Evolutionary conservation across 2,329 filamentous ascomycete genomes (phyloP), one percentile per base, ranked within the genome.

Genomic region (Thielaviopsis cerberus): DNA sequence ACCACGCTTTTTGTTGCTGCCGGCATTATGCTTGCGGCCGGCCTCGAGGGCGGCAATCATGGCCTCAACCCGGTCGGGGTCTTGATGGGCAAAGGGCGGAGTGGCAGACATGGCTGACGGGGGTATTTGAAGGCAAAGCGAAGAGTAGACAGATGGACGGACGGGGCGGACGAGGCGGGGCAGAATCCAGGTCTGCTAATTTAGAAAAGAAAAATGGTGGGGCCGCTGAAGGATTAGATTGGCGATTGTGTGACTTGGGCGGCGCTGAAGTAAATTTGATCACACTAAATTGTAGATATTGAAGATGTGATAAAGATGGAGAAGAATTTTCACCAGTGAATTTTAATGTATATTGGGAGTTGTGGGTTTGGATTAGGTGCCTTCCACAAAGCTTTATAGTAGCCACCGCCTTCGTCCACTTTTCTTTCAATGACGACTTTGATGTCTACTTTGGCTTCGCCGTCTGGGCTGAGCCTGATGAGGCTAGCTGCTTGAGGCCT

Each of bases 21-120:
- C 26, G 24, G 53, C 20, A 25, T 20, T 24, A 45, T 72, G 70
- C 65, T 81, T 79, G 51, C 73, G 71, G 20, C 74, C 74, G 11
- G 70, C 69, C 52, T 88, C 80, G 20, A 95, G 76, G 24, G 73
- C 73, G 24, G 74, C 73, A 22, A 94, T 70, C 64, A 97, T 77
- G 56, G 76, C 72, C 3, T 78, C 72, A 59, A 92, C 77, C 64
- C 86, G 77, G 53, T 82, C 74, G 10, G 76, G 73, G 67, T 94
- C 80, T 70, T 96, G 91, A 8, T 22, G 3, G 41, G 8, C n/a
- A n/a, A 48, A 48, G 2, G 41, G 41, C 4, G 41, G 41, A n/a
- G n/a, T 22, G 6, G 20, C n/a, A 48, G 41, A 48, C 41, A 48
- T 48, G 34, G 34, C 17, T 37, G 4, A 13, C 4, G 17, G 3